A percentile compares a stretch with the other conserved stretches of the same genome.
phyloP scores from a whole-genome alignment of 257 asterid species.

The Linaria vulgaris region DNA sequence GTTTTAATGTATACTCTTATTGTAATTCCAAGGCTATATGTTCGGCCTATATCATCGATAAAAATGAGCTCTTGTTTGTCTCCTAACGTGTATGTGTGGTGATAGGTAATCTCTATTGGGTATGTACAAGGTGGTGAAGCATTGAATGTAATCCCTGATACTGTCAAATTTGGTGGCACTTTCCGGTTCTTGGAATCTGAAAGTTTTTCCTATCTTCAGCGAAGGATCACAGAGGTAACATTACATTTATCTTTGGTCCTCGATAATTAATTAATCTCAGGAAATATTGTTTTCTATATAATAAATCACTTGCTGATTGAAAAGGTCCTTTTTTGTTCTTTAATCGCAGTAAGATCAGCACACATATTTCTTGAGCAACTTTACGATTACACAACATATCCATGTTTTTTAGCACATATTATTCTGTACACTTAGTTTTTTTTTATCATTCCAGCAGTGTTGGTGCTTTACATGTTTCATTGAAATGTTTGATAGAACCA shows the following conservation, averaged over 20 bases:
- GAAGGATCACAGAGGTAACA: constrained; percentile 73
- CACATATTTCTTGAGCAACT: neutral
- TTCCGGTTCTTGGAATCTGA: constrained; percentile 61
- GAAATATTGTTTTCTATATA: neutral
- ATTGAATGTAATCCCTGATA: constrained; percentile 65
- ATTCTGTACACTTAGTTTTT: too few relatives aligned
- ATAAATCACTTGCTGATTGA: neutral
- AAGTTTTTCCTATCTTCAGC: constrained; percentile 47
- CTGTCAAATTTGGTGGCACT: constrained; percentile 80
- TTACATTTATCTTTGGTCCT: constrained; percentile 1
- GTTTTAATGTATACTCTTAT: neutral
- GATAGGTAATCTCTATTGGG: constrained; percentile 68
- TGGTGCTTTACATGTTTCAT: too few relatives aligned
- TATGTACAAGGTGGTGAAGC: constrained; percentile 69
- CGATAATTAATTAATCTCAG: neutral
- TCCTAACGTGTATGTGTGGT: constrained; percentile 1
- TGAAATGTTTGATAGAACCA: neutral
- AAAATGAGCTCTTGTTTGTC: neutral
- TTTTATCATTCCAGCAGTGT: too few relatives aligned
- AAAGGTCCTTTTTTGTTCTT: neutral
- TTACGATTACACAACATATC: neutral
- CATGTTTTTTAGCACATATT: too few relatives aligned
- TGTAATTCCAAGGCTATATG: neutral
- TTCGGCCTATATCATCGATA: neutral
- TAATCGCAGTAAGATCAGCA: neutral